Conservation (phyloP, 225 moss, liverwort and hornwort genomes). For the Polytrichum commune region DNA sequence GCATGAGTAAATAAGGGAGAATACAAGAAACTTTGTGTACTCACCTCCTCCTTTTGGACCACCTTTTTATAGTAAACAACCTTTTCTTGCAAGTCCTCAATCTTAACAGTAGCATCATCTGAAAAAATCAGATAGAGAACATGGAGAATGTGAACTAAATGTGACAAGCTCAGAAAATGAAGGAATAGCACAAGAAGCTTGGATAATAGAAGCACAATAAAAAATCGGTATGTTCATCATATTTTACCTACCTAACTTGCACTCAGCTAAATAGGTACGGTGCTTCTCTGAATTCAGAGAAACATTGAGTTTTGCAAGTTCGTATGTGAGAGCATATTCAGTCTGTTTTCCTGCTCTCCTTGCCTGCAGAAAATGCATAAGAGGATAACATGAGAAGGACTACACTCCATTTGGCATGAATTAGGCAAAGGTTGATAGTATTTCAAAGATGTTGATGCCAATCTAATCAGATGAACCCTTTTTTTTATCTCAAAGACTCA, state of each 20-base stretch:
- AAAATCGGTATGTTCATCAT: not conserved
- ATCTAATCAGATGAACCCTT: not conserved
- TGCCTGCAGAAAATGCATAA: not conserved
- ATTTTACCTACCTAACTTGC: slow-evolving; percentile 6
- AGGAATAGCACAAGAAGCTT: not conserved
- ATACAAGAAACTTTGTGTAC: not conserved
- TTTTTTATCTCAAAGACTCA: no score
- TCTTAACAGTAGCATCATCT: slow-evolving; percentile 5
- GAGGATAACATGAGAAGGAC: not conserved
- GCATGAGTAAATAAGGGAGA: not conserved
- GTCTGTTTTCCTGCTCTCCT: slow-evolving; percentile 1
- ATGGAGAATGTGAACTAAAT: no score
- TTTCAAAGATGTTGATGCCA: not conserved
- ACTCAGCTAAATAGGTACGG: slow-evolving; percentile 4
- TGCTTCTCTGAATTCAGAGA: slow-evolving; percentile 7
- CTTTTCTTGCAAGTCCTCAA: slow-evolving; percentile 4
- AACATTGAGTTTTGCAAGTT: slow-evolving; percentile 12
- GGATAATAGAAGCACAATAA: not conserved
- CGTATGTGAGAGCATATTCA: slow-evolving; percentile 2
- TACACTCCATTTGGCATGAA: not conserved
- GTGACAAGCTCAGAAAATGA: not conserved
- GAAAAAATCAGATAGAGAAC: not conserved
- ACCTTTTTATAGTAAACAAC: not conserved
- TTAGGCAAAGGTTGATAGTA: not conserved
- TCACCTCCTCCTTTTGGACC: slow-evolving; percentile 12